Evolutionary conservation across 2,329 filamentous ascomycete species (phyloP).

Genomic region (Aspergillus sp.): DNA sequence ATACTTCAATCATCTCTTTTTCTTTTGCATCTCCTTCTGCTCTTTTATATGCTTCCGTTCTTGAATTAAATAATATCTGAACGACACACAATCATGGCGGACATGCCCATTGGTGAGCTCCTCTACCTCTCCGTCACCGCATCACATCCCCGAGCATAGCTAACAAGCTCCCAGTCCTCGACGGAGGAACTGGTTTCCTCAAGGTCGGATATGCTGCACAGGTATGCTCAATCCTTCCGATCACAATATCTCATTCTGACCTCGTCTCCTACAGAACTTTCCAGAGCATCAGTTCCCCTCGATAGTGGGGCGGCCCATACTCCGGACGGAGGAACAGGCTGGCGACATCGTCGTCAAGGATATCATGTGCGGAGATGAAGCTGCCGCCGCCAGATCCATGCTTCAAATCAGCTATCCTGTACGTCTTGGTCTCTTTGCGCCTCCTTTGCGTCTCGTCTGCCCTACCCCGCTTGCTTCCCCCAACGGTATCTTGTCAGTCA

Average conservation of each 20-base stretch:
- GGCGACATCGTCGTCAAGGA: slow-evolving; percentile 75
- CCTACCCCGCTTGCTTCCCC: slow-evolving; percentile 10
- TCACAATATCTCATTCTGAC: slow-evolving; percentile 2
- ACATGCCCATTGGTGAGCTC: slow-evolving; percentile 44
- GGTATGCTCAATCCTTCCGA: slow-evolving; percentile 39
- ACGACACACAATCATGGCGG: slow-evolving; percentile 33
- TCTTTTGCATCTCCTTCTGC: not conserved
- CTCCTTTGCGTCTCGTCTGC: slow-evolving; percentile 2
- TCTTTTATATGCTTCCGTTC: not conserved
- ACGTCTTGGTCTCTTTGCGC: slow-evolving; percentile 27
- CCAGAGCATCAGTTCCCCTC: slow-evolving; percentile 98
- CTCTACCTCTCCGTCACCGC: slow-evolving; percentile 14
- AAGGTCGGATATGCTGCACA: slow-evolving; percentile 98
- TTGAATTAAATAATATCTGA: not conserved
- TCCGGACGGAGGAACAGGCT: slow-evolving; percentile 88
- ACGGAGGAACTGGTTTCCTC: slow-evolving; percentile 98
- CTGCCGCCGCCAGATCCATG: slow-evolving; percentile 90
- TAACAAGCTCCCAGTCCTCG: slow-evolving; percentile 65
- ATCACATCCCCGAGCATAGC: slow-evolving; percentile 16
- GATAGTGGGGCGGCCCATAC: slow-evolving; percentile 94
- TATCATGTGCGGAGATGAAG: slow-evolving; percentile 99
- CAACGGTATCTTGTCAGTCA: slow-evolving; percentile 9
- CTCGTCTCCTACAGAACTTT: slow-evolving; percentile 65
- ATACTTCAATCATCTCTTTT: not conserved
- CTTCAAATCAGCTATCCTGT: slow-evolving; percentile 95